Evolutionary conservation across 208 protist genomes (phyloP), one percentile per base, ranked within the genome.

Genomic region (Acanthamoeba castellanii): DNA sequence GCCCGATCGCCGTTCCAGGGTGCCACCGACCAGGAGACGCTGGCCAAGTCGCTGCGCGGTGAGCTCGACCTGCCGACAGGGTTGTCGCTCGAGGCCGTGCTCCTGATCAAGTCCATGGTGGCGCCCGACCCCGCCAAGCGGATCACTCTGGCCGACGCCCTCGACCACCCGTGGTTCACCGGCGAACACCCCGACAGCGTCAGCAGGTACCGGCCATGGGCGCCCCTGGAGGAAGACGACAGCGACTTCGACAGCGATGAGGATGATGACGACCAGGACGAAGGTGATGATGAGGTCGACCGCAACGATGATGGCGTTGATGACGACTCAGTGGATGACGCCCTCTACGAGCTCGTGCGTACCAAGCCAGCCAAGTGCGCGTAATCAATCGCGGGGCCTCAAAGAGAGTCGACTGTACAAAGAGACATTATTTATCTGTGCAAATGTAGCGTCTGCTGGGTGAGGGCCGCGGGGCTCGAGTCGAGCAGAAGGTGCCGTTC

Each of bases 31-130:
- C 16, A 61, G 45, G 81, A 88, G 18, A 25, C 14, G 22, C 47
- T 88, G 8, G 14, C 27, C 27, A 20, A 34, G 2, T 20, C 30
- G 0, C 25, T 64, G 52, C 34, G 18, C 6, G 20, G 81, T 0
- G 34, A 45, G 4, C 20, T 47, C 34, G 34, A 18, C 9, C 32
- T 78, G 32, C 70, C 34, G 2, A 16, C n/a, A 0, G 37, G 8
- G 16, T 0, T 45, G 16, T 78, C 70, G 16, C 32, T 25, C 16
- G 70, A 78, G 30, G 32, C 34, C 9, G 30, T 27, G 3, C 70
- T 50, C 34, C 70, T 78, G 13, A 78, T 78, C 18, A 22, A 4
- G 74, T 55, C 27, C 18, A 89, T 92, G 85, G 37, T 92, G 57
- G 85, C 72, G 3, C 57, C 85, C 22, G 37, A 92, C 85, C 55